Conservation (phyloP, 768 basidiomycete species). For the Infundibulicybe gibba region DNA sequence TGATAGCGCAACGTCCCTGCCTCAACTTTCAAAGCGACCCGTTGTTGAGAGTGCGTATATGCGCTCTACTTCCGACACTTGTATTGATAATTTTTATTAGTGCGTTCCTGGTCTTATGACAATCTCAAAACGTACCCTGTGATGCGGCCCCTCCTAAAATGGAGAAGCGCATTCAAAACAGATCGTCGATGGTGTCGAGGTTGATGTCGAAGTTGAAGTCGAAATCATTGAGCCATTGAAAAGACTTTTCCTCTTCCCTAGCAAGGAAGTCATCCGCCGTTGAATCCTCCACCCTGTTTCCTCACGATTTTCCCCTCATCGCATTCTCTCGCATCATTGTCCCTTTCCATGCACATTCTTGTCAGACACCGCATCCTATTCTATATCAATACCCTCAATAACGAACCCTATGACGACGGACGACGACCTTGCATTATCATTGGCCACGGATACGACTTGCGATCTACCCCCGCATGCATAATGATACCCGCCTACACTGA, state of each 20-base stretch:
- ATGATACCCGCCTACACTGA: too few relatives aligned
- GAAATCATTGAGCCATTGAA: conserved; percentile 55
- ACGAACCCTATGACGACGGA: too few relatives aligned
- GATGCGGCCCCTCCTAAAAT: conserved; percentile 55
- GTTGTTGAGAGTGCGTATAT: conserved; percentile 47
- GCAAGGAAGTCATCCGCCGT: conserved; percentile 10
- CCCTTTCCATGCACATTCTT: conserved; percentile 2
- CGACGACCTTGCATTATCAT: too few relatives aligned
- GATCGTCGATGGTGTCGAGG: conserved; percentile 47
- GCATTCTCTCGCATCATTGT: conserved; percentile 3
- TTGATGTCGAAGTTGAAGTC: conserved; percentile 47
- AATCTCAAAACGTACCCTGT: conserved; percentile 66
- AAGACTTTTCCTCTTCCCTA: conserved; percentile 68
- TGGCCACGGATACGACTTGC: too few relatives aligned
- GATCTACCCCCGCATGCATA: too few relatives aligned
- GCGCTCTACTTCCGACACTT: conserved; percentile 1
- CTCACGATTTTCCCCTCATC: conserved; percentile 6
- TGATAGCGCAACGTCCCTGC: conserved; percentile 15
- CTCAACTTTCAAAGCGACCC: conserved; percentile 31
- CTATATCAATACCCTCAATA: too few relatives aligned
- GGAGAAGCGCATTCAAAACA: conserved; percentile 52
- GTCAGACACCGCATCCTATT: too few relatives aligned
- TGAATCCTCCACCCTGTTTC: conserved; percentile 2
- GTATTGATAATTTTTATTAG: conserved; percentile 26
- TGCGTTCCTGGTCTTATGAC: conserved; percentile 75